Percentiles rank a stretch among this genome's conserved stretches.
phyloP scores from a whole-genome alignment of 2,329 filamentous ascomycete genomes.

The Botryotinia convoluta region DNA sequence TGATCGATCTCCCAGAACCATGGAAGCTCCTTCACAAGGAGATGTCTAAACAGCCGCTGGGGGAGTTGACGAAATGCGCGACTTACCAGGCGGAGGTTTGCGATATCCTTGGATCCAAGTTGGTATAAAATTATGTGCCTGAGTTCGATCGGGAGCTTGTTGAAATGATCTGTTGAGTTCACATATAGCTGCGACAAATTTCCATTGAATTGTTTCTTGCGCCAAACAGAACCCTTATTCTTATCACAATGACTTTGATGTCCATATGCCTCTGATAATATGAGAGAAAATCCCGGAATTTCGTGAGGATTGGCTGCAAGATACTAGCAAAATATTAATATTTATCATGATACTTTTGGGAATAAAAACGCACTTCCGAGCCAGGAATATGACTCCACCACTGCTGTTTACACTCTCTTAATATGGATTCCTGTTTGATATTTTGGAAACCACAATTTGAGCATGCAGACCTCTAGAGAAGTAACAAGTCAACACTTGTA shows the following conservation, averaged over 20 bases:
- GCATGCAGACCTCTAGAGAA: slow-evolving; percentile 16
- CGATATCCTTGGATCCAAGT: slow-evolving; percentile 7
- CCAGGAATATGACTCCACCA: slow-evolving; percentile 21
- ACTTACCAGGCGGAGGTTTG: slow-evolving; percentile 11
- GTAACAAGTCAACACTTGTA: neutral
- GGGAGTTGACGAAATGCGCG: slow-evolving; percentile 18
- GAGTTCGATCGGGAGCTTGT: slow-evolving; percentile 9
- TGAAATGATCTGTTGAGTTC: slow-evolving; percentile 17
- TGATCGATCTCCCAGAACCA: slow-evolving; percentile 24
- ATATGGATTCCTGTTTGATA: slow-evolving; percentile 16
- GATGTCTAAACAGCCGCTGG: slow-evolving; percentile 13
- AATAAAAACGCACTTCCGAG: slow-evolving; percentile 12
- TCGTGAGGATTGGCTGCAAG: slow-evolving; percentile 22
- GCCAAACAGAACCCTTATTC: neutral
- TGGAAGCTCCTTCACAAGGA: slow-evolving; percentile 21
- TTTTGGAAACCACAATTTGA: slow-evolving; percentile 21
- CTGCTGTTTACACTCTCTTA: slow-evolving; percentile 1
- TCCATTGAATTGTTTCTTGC: neutral
- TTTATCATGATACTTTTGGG: too few relatives aligned
- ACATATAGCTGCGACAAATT: neutral
- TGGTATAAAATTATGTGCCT: slow-evolving; percentile 14
- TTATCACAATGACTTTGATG: neutral
- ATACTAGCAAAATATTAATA: slow-evolving; percentile 3
- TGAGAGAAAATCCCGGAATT: slow-evolving; percentile 19
- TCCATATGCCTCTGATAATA: neutral